Evolutionary conservation across 805 yeast species (phyloP).

Genomic region (Wickerhamiella allomyrinae): DNA sequence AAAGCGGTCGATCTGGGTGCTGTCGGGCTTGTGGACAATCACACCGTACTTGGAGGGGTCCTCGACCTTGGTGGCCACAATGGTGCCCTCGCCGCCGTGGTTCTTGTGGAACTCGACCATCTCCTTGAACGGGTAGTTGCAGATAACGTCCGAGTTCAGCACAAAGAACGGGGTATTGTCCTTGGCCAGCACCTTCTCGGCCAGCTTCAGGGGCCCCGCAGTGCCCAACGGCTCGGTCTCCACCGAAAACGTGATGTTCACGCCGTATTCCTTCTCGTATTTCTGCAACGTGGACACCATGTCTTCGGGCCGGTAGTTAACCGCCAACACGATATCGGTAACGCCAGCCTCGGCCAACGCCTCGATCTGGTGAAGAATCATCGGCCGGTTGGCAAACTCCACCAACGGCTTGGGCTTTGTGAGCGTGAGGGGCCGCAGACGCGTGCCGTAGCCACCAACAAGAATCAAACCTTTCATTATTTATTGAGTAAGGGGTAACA

Average conservation of each 20-base stretch:
- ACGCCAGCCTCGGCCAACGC: conserved; percentile 97
- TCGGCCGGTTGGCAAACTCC: conserved; percentile 97
- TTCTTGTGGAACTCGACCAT: conserved; percentile 83
- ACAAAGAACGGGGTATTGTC: conserved; percentile 96
- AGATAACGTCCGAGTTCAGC: conserved; percentile 93
- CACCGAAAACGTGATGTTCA: conserved; percentile 87
- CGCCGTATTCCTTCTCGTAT: conserved; percentile 92
- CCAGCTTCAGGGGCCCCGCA: conserved; percentile 97
- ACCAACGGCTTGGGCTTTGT: conserved; percentile 94
- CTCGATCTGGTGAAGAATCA: conserved; percentile 97
- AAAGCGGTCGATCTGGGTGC: conserved; percentile 93
- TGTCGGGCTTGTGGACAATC: conserved; percentile 90
- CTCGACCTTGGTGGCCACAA: conserved; percentile 98
- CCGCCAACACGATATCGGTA: conserved; percentile 95
- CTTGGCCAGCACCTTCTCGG: conserved; percentile 84
- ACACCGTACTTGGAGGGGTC: conserved; percentile 99
- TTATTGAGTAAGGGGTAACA: neutral
- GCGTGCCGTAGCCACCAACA: conserved; percentile 99
- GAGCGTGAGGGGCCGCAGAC: conserved; percentile 95
- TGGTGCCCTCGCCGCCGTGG: conserved; percentile 97
- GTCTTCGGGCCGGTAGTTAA: conserved; percentile 97
- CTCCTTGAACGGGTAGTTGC: conserved; percentile 95
- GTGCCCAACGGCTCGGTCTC: conserved; percentile 99
- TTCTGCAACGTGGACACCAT: conserved; percentile 91
- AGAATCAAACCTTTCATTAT: conserved; percentile 85